Evolutionary conservation across 2,329 filamentous ascomycete species (phyloP), one percentile per base, ranked within the genome.

Genomic region (Pseudogymnoascus sp.): DNA sequence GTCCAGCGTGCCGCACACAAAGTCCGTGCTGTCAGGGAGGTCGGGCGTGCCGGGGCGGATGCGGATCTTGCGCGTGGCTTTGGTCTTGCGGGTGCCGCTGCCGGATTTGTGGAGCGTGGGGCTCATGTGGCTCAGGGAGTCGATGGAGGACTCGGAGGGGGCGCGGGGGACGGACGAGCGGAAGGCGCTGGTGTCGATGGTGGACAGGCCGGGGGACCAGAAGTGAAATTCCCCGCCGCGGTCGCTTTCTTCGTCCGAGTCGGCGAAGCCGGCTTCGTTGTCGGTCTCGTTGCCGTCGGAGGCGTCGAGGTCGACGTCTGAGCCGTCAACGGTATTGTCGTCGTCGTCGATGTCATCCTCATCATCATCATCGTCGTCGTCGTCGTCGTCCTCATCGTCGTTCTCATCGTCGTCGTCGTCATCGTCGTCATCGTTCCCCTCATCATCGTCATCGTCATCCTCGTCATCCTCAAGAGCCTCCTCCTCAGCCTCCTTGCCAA

Each of bases 1-100:
- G 66, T 99, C 94, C 18, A 99, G 80, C 1, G 94, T 99, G 62
- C 94, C 94, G 70, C 94, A 97, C n/a, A 99, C 94, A 67, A 99
- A 99, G 73, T 99, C 94, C 12, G 94, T 97, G 74, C 92, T 97
- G 73, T 99, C 94, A 1, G 94, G 94, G 9, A 99, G 79, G 70
- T 96, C 91, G 2, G 90, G 90, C 1, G 88, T 89, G 22, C 81
- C 81, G 38, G 84, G 81, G 20, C 86, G 86, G 66, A 87, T 84
- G 64, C 81, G 83, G 54, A 80, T 77, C 12, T 72, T 77, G 59
- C 67, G 70, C 57, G 71, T 65, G 4, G 12, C 35, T 30, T 60
- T 65, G 22, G 58, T 60, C 61, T 62, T 67, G 57, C 63, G 65
- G 43, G 3, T 14, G 16, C 37, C n/a, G n/a, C n/a, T n/a, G 6